These are phyloP conservation scores for Penicillium coprophilum DNA, from an alignment of 495 filamentous ascomycete species.

Conservation along the genomic window DNA sequence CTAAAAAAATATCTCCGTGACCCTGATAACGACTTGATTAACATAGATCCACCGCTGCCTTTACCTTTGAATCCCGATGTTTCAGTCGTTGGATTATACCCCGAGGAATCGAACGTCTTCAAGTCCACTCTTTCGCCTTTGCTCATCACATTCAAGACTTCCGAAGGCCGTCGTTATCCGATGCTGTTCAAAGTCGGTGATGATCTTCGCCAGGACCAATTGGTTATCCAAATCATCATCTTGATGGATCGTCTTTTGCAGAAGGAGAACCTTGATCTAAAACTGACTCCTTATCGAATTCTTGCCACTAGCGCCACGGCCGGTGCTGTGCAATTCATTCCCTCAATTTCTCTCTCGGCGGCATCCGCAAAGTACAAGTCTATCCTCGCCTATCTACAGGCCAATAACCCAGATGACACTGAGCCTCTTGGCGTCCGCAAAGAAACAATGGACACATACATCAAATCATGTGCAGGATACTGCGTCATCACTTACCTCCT, in stretches of 20 bases:
- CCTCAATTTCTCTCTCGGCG: constrained; percentile 75
- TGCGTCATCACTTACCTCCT: constrained; percentile 98
- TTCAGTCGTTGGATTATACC: constrained; percentile 71
- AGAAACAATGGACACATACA: constrained; percentile 91
- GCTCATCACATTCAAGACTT: constrained; percentile 85
- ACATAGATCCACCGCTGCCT: constrained; percentile 82
- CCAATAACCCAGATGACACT: constrained; percentile 83
- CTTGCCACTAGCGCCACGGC: constrained; percentile 87
- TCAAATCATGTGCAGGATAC: constrained; percentile 95
- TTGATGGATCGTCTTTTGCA: constrained; percentile 95
- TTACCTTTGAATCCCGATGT: constrained; percentile 86
- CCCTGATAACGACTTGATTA: constrained; percentile 79
- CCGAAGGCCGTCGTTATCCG: constrained; percentile 72
- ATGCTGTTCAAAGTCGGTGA: constrained; percentile 98
- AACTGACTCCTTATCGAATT: constrained; percentile 92
- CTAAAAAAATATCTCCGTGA: constrained; percentile 82
- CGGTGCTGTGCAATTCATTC: constrained; percentile 89
- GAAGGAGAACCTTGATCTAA: constrained; percentile 96
- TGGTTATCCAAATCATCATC: constrained; percentile 97
- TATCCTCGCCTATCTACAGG: constrained; percentile 80
- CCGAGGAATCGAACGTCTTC: constrained; percentile 88
- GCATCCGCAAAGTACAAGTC: constrained; percentile 81
- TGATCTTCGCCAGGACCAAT: constrained; percentile 94
- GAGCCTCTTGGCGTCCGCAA: constrained; percentile 85
- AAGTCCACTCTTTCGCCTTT: constrained; percentile 92